Percentiles rank a stretch among this genome's conserved stretches.
Conservation (phyloP, 805 yeast species). For the Pichia pseudocactophila region DNA sequence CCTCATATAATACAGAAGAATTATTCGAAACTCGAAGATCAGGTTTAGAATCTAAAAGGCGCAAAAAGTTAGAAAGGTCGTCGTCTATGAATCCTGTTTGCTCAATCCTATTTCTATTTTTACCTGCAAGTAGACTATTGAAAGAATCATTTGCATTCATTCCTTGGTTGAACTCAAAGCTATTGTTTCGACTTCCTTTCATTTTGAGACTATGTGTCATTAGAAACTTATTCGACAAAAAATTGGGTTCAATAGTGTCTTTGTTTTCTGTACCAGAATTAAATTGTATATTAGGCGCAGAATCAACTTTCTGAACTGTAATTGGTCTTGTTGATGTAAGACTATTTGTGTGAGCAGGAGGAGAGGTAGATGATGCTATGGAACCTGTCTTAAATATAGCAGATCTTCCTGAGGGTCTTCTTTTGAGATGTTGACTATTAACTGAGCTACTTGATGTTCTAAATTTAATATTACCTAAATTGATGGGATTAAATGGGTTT, state of each 20-base stretch:
- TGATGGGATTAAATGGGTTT: background rate
- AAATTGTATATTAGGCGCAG: slow-evolving; percentile 29
- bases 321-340: slow-evolving; percentile 24
- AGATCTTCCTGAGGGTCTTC: slow-evolving; percentile 29
- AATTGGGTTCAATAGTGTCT: background rate
- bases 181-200: slow-evolving; percentile 20
- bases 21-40: slow-evolving; percentile 23
- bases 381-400: slow-evolving; percentile 60
- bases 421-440: slow-evolving; percentile 17
- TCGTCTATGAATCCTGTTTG: slow-evolving; percentile 25
- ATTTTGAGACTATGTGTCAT: slow-evolving; percentile 64
- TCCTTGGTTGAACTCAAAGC: slow-evolving; percentile 15
- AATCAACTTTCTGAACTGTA: slow-evolving; percentile 36
- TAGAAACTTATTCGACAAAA: slow-evolving; percentile 35
- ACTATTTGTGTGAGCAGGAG: slow-evolving; percentile 13
- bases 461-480: slow-evolving; percentile 11
- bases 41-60: slow-evolving; percentile 30
- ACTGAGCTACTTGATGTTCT: slow-evolving; percentile 20
- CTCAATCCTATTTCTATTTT: slow-evolving; percentile 4
- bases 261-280: slow-evolving; percentile 2
- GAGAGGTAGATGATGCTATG: slow-evolving; percentile 33
- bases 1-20: slow-evolving; percentile 22
- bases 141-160: too few species aligned
- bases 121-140: too few species aligned
- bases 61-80: slow-evolving; percentile 28